Conservation (phyloP, 495 filamentous ascomycete genomes). For the Talaromyces trachyspermus region DNA sequence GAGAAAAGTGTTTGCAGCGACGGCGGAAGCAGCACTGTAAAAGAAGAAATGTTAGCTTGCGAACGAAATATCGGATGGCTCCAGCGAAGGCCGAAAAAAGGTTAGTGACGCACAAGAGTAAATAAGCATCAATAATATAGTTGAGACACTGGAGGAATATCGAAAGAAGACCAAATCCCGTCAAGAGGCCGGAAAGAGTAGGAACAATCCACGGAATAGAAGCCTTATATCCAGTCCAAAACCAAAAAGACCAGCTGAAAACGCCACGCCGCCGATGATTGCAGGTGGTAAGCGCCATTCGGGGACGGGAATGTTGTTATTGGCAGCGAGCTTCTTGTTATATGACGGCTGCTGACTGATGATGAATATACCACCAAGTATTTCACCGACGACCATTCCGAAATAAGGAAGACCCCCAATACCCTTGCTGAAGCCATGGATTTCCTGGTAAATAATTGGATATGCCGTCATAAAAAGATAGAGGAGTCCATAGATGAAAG, state of each 20-base stretch:
- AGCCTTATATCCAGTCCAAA: conserved; percentile 67
- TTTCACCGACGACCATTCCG: conserved; percentile 68
- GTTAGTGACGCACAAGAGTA: conserved; percentile 63
- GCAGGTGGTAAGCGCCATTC: conserved; percentile 81
- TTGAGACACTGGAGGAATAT: conserved; percentile 82
- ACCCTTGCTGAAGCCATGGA: conserved; percentile 61
- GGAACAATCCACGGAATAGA: conserved; percentile 79
- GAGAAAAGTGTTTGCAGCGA: conserved; percentile 84
- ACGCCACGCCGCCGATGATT: conserved; percentile 68
- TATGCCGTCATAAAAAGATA: conserved; percentile 80
- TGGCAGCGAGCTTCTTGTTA: conserved; percentile 59
- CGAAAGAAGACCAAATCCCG: conserved; percentile 57
- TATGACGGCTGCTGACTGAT: conserved; percentile 57
- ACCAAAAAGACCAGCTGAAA: conserved; percentile 75
- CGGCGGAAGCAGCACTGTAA: conserved; percentile 67
- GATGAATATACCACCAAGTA: conserved; percentile 60
- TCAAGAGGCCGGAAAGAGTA: conserved; percentile 58
- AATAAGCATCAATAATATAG: conserved; percentile 81
- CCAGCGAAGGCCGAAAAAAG: conserved; percentile 40
- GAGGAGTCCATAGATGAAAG: conserved; percentile 74
- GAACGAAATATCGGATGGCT: conserved; percentile 10
- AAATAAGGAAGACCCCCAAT: conserved; percentile 71
- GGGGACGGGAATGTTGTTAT: conserved; percentile 65
- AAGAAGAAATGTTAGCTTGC: conserved; percentile 2
- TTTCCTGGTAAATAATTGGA: conserved; percentile 66